Evolutionary conservation across 2,329 filamentous ascomycete species (phyloP).

Genomic region (Calonectria pteridis): DNA sequence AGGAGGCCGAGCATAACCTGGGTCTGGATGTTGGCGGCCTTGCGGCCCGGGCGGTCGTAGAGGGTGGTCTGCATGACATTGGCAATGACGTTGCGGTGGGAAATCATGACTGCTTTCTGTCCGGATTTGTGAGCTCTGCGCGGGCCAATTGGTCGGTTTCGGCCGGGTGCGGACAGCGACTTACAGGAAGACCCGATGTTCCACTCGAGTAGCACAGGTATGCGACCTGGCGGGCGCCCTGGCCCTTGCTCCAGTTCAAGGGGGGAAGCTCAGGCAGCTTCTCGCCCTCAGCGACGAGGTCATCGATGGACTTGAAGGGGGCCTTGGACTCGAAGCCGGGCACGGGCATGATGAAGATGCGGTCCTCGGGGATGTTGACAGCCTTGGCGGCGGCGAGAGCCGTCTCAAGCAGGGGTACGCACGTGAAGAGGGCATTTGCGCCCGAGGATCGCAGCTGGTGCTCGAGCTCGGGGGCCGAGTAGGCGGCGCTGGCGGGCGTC

Average conservation of each 20-base stretch:
- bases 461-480: constrained; percentile 76
- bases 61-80: constrained; percentile 75
- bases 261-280: constrained; percentile 65
- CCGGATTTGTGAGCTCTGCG: constrained; percentile 19
- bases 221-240: constrained; percentile 76
- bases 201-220: constrained; percentile 86
- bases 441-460: constrained; percentile 79
- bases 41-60: constrained; percentile 56
- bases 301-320: constrained; percentile 73
- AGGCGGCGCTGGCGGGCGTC: constrained; percentile 81
- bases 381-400: constrained; percentile 74
- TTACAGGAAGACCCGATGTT: constrained; percentile 81
- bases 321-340: constrained; percentile 66
- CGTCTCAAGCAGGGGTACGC: constrained; percentile 72
- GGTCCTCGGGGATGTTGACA: constrained; percentile 71
- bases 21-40: constrained; percentile 52
- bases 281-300: constrained; percentile 73
- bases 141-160: background rate
- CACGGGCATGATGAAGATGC: constrained; percentile 77
- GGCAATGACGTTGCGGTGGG: constrained; percentile 82
- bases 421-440: constrained; percentile 80
- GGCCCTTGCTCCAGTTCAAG: constrained; percentile 72
- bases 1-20: constrained; percentile 74
- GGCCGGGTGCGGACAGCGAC: constrained; percentile 30
- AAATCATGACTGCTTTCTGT: constrained; percentile 87